phyloP scores from a whole-genome alignment of 2,329 filamentous ascomycete species.

The Fusarium sp. region DNA sequence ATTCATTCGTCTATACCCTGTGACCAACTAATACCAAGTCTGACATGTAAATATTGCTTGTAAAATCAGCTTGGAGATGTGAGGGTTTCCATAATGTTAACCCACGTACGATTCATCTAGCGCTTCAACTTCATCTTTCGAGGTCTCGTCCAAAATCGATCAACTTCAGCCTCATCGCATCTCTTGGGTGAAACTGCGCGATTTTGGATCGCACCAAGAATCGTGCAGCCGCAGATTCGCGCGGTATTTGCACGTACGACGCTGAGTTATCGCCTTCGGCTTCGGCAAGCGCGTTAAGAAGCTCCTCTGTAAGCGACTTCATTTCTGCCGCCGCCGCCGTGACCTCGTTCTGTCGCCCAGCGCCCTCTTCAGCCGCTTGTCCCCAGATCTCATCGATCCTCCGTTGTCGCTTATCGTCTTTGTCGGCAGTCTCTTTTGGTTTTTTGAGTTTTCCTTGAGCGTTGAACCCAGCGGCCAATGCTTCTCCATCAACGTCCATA shows the following conservation, averaged over 20 bases:
- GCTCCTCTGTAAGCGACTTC: slow-evolving; percentile 68
- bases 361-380: slow-evolving; percentile 37
- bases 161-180: slow-evolving; percentile 69
- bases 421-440: slow-evolving; percentile 52
- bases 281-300: slow-evolving; percentile 69
- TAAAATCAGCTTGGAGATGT: neutral
- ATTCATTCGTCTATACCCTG: neutral
- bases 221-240: slow-evolving; percentile 71
- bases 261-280: slow-evolving; percentile 66
- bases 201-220: slow-evolving; percentile 75
- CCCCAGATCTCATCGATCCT: slow-evolving; percentile 75
- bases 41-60: neutral
- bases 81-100: neutral
- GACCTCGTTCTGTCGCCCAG: slow-evolving; percentile 58
- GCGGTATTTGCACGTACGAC: slow-evolving; percentile 68
- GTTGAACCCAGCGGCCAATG: slow-evolving; percentile 70
- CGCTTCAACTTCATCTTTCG: slow-evolving; percentile 58
- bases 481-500: slow-evolving; percentile 71
- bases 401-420: slow-evolving; percentile 66
- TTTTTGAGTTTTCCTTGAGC: slow-evolving; percentile 68
- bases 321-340: slow-evolving; percentile 67
- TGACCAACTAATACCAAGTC: neutral
- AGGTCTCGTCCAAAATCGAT: slow-evolving; percentile 74
- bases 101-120: neutral
- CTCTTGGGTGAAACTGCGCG: slow-evolving; percentile 73